These are phyloP conservation scores for Parsonsia alboflavescens DNA, from an alignment of 257 asterid species.

Conservation along the genomic window DNA sequence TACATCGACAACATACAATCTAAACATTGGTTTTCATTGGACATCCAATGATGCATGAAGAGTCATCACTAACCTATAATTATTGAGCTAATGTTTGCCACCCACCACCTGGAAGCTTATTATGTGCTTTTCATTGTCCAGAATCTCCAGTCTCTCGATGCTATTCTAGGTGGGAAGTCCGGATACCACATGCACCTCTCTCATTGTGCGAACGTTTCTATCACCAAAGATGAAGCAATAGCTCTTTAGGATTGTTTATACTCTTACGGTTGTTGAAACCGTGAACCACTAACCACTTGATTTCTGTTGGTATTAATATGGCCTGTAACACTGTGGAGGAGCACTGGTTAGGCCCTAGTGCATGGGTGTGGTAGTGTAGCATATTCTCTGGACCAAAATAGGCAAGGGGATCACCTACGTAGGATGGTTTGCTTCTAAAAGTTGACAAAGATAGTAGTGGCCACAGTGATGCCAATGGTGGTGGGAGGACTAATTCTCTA, in stretches of 20 bases:
- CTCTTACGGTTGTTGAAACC: slow-evolving; percentile 73
- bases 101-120: slow-evolving; percentile 77
- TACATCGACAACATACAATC: slow-evolving; percentile 73
- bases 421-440: too few species aligned
- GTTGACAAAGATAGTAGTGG: too few species aligned
- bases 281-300: slow-evolving; percentile 74
- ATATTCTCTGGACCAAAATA: too few species aligned
- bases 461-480: too few species aligned
- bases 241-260: slow-evolving; percentile 71
- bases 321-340: slow-evolving; percentile 56
- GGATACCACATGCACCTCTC: slow-evolving; percentile 75
- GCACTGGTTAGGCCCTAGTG: too few species aligned
- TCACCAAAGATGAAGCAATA: slow-evolving; percentile 62
- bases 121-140: slow-evolving; percentile 73
- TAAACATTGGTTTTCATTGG: slow-evolving; percentile 55
- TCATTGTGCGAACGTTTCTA: slow-evolving; percentile 60
- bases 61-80: slow-evolving; percentile 67
- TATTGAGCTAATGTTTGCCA: slow-evolving; percentile 62
- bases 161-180: slow-evolving; percentile 73
- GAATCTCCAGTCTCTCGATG: slow-evolving; percentile 67
- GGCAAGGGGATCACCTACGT: too few species aligned
- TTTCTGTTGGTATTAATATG: slow-evolving; percentile 43
- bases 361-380: too few species aligned
- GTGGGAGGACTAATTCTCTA: too few species aligned
- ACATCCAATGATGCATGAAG: slow-evolving; percentile 36